phyloP scores from a whole-genome alignment of 495 filamentous ascomycete genomes.

The Podospora didyma region DNA sequence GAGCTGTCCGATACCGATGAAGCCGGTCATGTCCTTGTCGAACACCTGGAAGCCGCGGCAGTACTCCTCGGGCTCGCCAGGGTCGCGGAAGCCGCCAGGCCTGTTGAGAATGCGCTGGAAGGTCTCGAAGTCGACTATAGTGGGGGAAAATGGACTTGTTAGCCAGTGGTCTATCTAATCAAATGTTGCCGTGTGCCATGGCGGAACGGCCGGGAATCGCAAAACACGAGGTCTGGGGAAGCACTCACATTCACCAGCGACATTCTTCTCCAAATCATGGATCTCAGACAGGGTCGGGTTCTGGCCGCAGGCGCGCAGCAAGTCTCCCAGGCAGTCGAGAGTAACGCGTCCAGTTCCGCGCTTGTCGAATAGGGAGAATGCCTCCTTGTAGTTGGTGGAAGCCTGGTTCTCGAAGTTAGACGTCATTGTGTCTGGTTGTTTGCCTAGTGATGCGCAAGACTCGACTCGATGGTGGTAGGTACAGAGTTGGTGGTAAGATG shows the following conservation, averaged over 20 bases:
- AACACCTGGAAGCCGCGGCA: conserved; percentile 98
- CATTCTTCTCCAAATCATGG: conserved; percentile 75
- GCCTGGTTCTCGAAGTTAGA: conserved; percentile 62
- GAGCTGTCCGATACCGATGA: conserved; percentile 93
- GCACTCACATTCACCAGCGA: conserved; percentile 81
- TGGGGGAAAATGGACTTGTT: not conserved
- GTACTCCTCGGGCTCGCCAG: conserved; percentile 95
- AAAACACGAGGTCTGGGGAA: not conserved
- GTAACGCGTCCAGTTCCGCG: conserved; percentile 88
- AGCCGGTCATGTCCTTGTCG: conserved; percentile 97
- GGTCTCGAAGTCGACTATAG: conserved; percentile 90
- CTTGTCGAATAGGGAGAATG: conserved; percentile 98
- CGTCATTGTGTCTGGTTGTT: conserved; percentile 31
- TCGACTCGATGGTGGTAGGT: not conserved
- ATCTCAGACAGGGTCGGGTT: conserved; percentile 96
- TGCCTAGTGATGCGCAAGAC: not conserved
- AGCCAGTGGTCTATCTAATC: not conserved
- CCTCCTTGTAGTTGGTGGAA: conserved; percentile 99
- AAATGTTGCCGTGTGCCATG: not conserved
- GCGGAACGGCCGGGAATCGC: not conserved
- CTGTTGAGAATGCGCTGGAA: conserved; percentile 95
- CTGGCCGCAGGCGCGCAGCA: conserved; percentile 94
- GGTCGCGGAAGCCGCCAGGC: conserved; percentile 95
- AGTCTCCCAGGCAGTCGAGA: conserved; percentile 81
- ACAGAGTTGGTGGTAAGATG: not conserved